Evolutionary conservation across 1,284 basidiomycete genomes (phyloP).

Genomic region (Rhizoctonia solani): DNA sequence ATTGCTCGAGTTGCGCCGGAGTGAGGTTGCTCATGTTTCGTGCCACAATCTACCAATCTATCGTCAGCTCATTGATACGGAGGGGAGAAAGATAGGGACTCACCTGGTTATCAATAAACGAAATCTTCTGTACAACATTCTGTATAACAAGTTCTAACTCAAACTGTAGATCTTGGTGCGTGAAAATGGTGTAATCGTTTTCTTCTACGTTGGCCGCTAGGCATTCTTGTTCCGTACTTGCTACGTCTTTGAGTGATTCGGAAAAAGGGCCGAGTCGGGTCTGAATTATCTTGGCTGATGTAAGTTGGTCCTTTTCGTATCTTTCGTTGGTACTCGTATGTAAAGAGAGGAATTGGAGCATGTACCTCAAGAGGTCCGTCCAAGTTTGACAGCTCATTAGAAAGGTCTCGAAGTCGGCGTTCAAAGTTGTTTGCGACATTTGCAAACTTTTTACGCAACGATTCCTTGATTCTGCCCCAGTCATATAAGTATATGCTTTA

Average conservation of each 20-base stretch:
- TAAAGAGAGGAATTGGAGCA: slow-evolving; percentile 12
- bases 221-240: slow-evolving; percentile 74
- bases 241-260: slow-evolving; percentile 59
- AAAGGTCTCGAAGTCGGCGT: slow-evolving; percentile 68
- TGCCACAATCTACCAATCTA: slow-evolving; percentile 75
- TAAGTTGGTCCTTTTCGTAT: slow-evolving; percentile 56
- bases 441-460: slow-evolving; percentile 81
- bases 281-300: slow-evolving; percentile 60
- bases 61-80: neutral
- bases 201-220: slow-evolving; percentile 93
- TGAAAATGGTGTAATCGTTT: slow-evolving; percentile 94
- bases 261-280: slow-evolving; percentile 65
- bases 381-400: slow-evolving; percentile 74
- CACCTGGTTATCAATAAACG: slow-evolving; percentile 96
- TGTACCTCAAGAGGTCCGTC: slow-evolving; percentile 78
- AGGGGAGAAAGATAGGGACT: slow-evolving; percentile 35
- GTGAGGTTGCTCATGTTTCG: slow-evolving; percentile 90
- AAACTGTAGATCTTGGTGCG: slow-evolving; percentile 86
- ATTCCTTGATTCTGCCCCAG: slow-evolving; percentile 76
- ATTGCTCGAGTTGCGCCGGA: slow-evolving; percentile 95
- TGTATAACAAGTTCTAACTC: slow-evolving; percentile 85
- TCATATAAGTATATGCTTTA: neutral
- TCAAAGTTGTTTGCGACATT: slow-evolving; percentile 85
- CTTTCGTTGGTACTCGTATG: neutral
- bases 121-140: slow-evolving; percentile 85